Evolutionary conservation across 2,329 filamentous ascomycete genomes (phyloP), one percentile per base, ranked within the genome.

Genomic region (Cyphellophora europaea): DNA sequence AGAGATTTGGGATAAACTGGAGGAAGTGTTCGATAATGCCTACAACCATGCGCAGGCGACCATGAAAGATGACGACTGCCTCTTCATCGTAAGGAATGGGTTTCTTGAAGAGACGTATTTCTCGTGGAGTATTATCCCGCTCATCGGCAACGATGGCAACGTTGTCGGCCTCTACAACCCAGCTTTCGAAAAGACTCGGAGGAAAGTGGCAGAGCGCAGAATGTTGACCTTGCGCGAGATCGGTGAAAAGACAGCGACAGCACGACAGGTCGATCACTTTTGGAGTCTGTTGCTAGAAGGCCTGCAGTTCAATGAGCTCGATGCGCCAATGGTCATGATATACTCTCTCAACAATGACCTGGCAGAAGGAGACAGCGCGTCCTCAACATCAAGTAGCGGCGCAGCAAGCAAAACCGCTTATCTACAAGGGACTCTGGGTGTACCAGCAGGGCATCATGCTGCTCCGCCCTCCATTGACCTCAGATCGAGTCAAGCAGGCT

Each of bases 51-150:
- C 83, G 0, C 78, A 87, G 58, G 80, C 83, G 1, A 86, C 79
- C 0, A 84, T 88, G 80, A 89, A 87, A 55, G 78, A 88, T 45
- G 84, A 91, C 48, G 82, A 89, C 43, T 76, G 75, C 37, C 63
- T 89, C 2, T 86, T 87, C 49, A 70, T 91, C 19, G 66, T 71
- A 30, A 73, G 84, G 5, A 73, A 75, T 43, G 47, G 47, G 10
- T 85, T 73, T 42, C 58, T 85, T 1, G 82, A 93, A 55, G 84
- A 91, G 52, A 77, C 81, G 0, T 89, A 83, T 52, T 89, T 89
- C 53, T 83, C 79, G 10, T 89, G 82, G 82, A 49, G 45, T 11
- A 77, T 89, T 27, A 79, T 89, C 16, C 84, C 84, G 0, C 67
- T 89, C 42, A 72, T 89, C 2, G 83, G 82, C 3, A 67, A 71